These are phyloP conservation scores for Pisolithus sp. DNA, from an alignment of 768 basidiomycete genomes.

Conservation along the genomic window DNA sequence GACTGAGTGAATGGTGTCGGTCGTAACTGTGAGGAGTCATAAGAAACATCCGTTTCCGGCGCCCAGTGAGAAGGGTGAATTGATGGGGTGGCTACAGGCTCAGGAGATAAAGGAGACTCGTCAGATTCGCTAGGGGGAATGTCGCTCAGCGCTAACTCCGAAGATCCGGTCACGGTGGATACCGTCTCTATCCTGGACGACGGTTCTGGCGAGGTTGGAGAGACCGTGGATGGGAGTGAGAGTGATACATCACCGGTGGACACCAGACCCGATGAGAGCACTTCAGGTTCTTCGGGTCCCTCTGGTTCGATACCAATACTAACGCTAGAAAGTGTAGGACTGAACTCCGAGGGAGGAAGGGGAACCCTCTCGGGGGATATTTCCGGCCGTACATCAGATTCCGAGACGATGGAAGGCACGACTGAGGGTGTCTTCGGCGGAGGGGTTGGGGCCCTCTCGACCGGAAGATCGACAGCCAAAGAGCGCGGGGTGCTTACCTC, in stretches of 20 bases:
- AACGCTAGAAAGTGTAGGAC: slow-evolving; percentile 20
- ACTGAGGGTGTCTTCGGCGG: slow-evolving; percentile 24
- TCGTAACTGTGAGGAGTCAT: slow-evolving; percentile 68
- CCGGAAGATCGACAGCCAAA: slow-evolving; percentile 28
- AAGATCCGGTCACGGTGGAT: slow-evolving; percentile 39
- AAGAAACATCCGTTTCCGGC: slow-evolving; percentile 58
- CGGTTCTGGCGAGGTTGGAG: slow-evolving; percentile 27
- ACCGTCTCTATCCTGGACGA: slow-evolving; percentile 32
- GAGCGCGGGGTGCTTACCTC: slow-evolving; percentile 30
- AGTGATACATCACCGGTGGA: slow-evolving; percentile 17
- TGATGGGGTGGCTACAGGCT: slow-evolving; percentile 34
- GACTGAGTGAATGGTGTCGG: slow-evolving; percentile 62
- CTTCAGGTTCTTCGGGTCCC: slow-evolving; percentile 6
- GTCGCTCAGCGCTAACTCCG: slow-evolving; percentile 24
- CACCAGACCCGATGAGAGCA: slow-evolving; percentile 12
- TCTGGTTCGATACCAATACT: slow-evolving; percentile 20
- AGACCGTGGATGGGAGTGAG: slow-evolving; percentile 25
- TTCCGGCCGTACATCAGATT: slow-evolving; percentile 14
- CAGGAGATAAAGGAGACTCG: slow-evolving; percentile 29
- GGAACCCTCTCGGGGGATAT: slow-evolving; percentile 28
- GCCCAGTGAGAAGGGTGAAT: slow-evolving; percentile 49
- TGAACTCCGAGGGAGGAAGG: slow-evolving; percentile 32
- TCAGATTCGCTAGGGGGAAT: slow-evolving; percentile 26
- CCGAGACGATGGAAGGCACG: slow-evolving; percentile 21
- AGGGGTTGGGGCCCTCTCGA: slow-evolving; percentile 16